Evolutionary conservation across 1,139 yeast species (phyloP).

Genomic region (Arxiozyma slooffiae): DNA sequence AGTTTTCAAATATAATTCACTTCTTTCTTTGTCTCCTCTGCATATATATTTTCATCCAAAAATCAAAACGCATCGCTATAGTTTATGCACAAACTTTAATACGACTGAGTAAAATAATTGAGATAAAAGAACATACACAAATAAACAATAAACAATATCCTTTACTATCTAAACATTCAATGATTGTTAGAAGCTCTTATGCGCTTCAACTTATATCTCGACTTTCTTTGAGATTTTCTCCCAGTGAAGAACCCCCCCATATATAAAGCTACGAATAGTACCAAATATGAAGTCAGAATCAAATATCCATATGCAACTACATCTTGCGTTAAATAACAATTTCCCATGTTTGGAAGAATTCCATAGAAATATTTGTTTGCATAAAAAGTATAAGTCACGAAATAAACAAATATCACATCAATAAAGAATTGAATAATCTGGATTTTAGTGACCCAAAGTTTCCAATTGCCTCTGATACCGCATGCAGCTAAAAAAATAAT

Average conservation of each 20-base stretch:
- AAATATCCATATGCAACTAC: conserved; percentile 89
- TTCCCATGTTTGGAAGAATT: conserved; percentile 68
- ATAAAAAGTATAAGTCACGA: conserved; percentile 76
- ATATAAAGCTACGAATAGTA: conserved; percentile 85
- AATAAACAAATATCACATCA: conserved; percentile 81
- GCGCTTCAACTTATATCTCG: conserved; percentile 31
- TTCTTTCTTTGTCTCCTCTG: neutral
- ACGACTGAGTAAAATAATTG: no score
- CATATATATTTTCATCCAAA: no score
- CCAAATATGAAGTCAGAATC: conserved; percentile 78
- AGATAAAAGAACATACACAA: no score
- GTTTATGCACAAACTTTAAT: no score
- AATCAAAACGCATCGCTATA: no score
- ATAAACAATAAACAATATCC: no score
- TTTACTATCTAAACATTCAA: neutral
- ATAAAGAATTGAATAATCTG: conserved; percentile 89
- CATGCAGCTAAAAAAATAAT: conserved; percentile 88
- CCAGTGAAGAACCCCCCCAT: conserved; percentile 69
- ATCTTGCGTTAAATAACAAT: conserved; percentile 82
- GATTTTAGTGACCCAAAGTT: conserved; percentile 95
- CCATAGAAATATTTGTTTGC: conserved; percentile 46
- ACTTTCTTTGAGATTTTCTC: conserved; percentile 27
- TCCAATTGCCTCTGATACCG: conserved; percentile 98
- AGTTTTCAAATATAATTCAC: no score
- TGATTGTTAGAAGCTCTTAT: conserved; percentile 11